These are phyloP conservation scores for Citrullus mucosospermus DNA, from an alignment of 306 rosid species.

Conservation along the genomic window DNA sequence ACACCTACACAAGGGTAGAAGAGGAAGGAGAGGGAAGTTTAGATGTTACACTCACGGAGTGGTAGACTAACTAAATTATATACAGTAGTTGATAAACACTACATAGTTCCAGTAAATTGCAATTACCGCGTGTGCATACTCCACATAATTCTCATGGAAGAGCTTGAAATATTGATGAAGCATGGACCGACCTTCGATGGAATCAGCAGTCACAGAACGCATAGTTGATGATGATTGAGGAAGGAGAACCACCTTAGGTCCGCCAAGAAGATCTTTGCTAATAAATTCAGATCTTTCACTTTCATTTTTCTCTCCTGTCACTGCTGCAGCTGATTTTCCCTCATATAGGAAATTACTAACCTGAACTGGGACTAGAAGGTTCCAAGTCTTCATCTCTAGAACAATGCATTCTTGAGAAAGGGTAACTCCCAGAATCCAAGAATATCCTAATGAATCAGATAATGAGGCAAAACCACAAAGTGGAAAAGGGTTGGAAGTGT, in stretches of 20 bases:
- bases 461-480: slow-evolving; percentile 71
- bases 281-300: slow-evolving; percentile 44
- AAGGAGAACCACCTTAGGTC: slow-evolving; percentile 69
- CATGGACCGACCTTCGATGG: slow-evolving; percentile 82
- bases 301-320: slow-evolving; percentile 31
- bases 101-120: background rate
- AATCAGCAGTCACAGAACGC: slow-evolving; percentile 76
- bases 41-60: background rate
- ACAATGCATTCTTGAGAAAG: slow-evolving; percentile 59
- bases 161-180: slow-evolving; percentile 89
- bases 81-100: background rate
- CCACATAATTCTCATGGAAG: slow-evolving; percentile 89
- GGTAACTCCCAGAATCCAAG: slow-evolving; percentile 82
- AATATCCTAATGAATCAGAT: slow-evolving; percentile 94
- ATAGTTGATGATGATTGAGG: slow-evolving; percentile 67
- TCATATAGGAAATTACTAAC: slow-evolving; percentile 29
- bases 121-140: slow-evolving; percentile 85
- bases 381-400: slow-evolving; percentile 81
- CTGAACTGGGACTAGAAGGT: slow-evolving; percentile 52
- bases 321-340: slow-evolving; percentile 13
- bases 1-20: slow-evolving; percentile 33
- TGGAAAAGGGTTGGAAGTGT: slow-evolving; percentile 36
- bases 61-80: background rate
- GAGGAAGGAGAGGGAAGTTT: background rate
- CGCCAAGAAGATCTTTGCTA: slow-evolving; percentile 78